phyloP scores from a whole-genome alignment of 371 early-diverging fungal species.

The Blastocladiella emersonii region DNA sequence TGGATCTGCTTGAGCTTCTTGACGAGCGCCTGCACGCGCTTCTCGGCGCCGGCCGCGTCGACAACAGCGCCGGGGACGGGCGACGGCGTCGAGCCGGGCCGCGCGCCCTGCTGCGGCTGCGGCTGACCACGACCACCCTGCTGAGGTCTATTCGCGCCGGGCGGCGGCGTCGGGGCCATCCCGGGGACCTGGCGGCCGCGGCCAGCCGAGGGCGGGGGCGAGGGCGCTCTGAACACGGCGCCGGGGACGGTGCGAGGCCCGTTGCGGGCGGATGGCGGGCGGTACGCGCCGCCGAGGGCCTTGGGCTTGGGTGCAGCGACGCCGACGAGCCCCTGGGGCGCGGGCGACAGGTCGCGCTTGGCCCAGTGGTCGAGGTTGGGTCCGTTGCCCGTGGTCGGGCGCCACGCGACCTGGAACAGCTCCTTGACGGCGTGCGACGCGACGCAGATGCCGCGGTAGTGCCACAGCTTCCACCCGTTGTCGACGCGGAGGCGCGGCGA shows the following conservation, averaged over 20 bases:
- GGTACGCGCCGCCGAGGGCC: slow-evolving; percentile 7
- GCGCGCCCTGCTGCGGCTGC: slow-evolving; percentile 9
- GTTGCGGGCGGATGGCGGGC: slow-evolving; percentile 58
- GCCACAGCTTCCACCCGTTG: slow-evolving; percentile 91
- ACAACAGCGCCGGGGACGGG: slow-evolving; percentile 11
- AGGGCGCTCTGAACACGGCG: slow-evolving; percentile 6
- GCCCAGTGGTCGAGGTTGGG: slow-evolving; percentile 14
- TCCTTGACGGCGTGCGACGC: slow-evolving; percentile 60
- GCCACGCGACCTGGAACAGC: slow-evolving; percentile 63
- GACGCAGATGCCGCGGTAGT: slow-evolving; percentile 77
- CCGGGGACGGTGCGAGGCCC: neutral
- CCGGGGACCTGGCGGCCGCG: too few relatives aligned
- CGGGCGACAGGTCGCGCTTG: slow-evolving; percentile 11
- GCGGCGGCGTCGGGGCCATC: too few relatives aligned
- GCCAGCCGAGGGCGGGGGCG: neutral
- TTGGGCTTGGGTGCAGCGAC: neutral
- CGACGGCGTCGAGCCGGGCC: slow-evolving; percentile 21
- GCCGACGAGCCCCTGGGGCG: slow-evolving; percentile 16
- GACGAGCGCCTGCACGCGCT: slow-evolving; percentile 67
- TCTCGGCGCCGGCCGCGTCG: slow-evolving; percentile 26
- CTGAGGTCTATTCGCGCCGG: too few relatives aligned
- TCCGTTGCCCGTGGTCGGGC: slow-evolving; percentile 4
- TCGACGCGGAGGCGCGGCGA: slow-evolving; percentile 91
- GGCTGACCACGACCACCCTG: too few relatives aligned
- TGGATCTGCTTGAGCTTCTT: slow-evolving; percentile 84